Evolutionary conservation across 805 yeast genomes (phyloP).

Genomic region (Teunomyces atbi): DNA sequence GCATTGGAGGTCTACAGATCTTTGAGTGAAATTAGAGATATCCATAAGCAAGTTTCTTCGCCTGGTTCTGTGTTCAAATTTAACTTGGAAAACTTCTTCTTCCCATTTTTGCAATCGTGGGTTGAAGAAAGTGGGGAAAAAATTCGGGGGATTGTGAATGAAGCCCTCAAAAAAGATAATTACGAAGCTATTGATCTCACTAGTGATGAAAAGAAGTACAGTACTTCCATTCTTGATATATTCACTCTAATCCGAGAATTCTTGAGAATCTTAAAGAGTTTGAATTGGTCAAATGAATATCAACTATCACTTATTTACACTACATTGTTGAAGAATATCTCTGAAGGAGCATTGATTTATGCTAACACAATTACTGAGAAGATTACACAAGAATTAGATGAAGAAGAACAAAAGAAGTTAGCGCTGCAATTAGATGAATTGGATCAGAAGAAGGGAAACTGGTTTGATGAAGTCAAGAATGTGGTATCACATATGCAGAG

Average conservation of each 20-base stretch:
- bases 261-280: conserved; percentile 52
- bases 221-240: conserved; percentile 66
- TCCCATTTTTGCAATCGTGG: conserved; percentile 36
- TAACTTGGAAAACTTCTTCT: conserved; percentile 56
- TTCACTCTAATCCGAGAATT: conserved; percentile 62
- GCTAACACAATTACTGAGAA: conserved; percentile 36
- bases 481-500: conserved; percentile 44
- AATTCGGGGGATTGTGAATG: conserved; percentile 47
- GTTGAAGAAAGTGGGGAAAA: conserved; percentile 45
- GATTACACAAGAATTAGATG: conserved; percentile 44
- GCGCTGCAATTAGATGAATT: conserved; percentile 7
- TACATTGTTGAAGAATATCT: conserved; percentile 56
- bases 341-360: conserved; percentile 58
- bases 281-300: conserved; percentile 64
- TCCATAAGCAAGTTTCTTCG: conserved; percentile 48
- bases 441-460: conserved; percentile 20
- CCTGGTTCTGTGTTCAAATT: conserved; percentile 32
- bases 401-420: conserved; percentile 23
- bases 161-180: conserved; percentile 57
- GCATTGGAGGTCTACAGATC: conserved; percentile 56
- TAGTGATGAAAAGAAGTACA: conserved; percentile 41
- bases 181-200: conserved; percentile 51
- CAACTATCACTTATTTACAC: conserved; percentile 67
- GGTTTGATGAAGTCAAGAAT: conserved; percentile 55
- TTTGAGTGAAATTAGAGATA: conserved; percentile 50